phyloP scores from a whole-genome alignment of 768 basidiomycete genomes.

The Dacryopinax primogenitus region DNA sequence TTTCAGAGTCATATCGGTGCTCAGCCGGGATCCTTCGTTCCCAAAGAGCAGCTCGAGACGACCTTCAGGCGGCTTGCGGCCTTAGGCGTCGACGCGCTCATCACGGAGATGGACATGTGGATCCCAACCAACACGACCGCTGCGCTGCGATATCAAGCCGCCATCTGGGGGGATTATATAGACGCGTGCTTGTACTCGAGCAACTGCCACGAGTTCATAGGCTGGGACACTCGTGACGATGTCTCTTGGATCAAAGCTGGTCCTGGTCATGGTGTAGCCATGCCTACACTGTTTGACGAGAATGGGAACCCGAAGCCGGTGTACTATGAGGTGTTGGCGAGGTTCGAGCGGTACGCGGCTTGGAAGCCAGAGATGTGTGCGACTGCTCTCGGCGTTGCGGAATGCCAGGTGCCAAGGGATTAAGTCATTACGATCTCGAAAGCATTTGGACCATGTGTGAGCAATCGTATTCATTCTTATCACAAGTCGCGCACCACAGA shows the following conservation, averaged over 20 bases:
- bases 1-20: constrained; percentile 11
- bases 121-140: constrained; percentile 10
- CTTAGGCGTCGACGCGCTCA: constrained; percentile 10
- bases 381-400: constrained; percentile 2
- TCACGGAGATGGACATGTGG: constrained; percentile 16
- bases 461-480: background rate
- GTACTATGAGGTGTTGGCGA: constrained; percentile 13
- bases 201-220: constrained; percentile 16
- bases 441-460: no score
- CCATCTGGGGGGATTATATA: constrained; percentile 10
- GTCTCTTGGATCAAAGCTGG: constrained; percentile 10
- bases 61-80: constrained; percentile 10
- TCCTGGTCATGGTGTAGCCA: background rate
- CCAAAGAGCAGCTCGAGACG: constrained; percentile 10
- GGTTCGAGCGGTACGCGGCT: constrained; percentile 11
- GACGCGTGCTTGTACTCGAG: constrained; percentile 14
- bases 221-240: constrained; percentile 15
- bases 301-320: constrained; percentile 14
- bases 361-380: constrained; percentile 13
- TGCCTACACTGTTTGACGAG: constrained; percentile 2
- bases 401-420: background rate
- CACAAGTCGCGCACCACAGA: background rate
- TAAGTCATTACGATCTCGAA: background rate
- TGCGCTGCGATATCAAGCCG: background rate
- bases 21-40: background rate